Evolutionary conservation across 768 basidiomycete genomes (phyloP).

Genomic region (Panaeolus papilionaceus): DNA sequence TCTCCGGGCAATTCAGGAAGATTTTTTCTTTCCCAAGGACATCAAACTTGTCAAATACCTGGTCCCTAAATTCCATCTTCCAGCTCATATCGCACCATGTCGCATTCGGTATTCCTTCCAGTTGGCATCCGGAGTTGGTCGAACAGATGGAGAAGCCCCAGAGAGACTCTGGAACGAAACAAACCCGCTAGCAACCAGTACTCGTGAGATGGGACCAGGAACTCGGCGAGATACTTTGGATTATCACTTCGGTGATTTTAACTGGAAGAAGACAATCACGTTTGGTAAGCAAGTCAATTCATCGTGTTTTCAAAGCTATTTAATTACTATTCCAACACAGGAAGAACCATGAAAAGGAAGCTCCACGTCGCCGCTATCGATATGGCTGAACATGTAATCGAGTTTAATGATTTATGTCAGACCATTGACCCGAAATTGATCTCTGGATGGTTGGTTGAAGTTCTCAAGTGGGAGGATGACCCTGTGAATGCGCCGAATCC

Average conservation of each 20-base stretch:
- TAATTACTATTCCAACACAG: too few species aligned
- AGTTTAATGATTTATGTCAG: not conserved
- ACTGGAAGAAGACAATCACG: slow-evolving; percentile 31
- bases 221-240: slow-evolving; percentile 34
- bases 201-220: slow-evolving; percentile 41
- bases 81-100: slow-evolving; percentile 31
- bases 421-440: not conserved
- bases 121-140: slow-evolving; percentile 28
- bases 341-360: not conserved
- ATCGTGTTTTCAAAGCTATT: too few species aligned
- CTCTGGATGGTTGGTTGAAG: not conserved
- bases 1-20: slow-evolving; percentile 16
- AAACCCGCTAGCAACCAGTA: slow-evolving; percentile 35
- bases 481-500: not conserved
- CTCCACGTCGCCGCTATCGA: slow-evolving; percentile 15
- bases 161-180: slow-evolving; percentile 39
- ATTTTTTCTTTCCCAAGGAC: slow-evolving; percentile 14
- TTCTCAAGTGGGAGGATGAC: not conserved
- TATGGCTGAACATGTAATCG: slow-evolving; percentile 18
- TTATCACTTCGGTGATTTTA: slow-evolving; percentile 33
- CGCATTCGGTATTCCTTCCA: slow-evolving; percentile 31
- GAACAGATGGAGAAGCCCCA: slow-evolving; percentile 39
- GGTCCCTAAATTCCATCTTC: slow-evolving; percentile 37
- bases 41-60: slow-evolving; percentile 18
- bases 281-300: slow-evolving; percentile 30